Evolutionary conservation across 2,329 filamentous ascomycete species (phyloP).

Genomic region (Hortaea werneckii): DNA sequence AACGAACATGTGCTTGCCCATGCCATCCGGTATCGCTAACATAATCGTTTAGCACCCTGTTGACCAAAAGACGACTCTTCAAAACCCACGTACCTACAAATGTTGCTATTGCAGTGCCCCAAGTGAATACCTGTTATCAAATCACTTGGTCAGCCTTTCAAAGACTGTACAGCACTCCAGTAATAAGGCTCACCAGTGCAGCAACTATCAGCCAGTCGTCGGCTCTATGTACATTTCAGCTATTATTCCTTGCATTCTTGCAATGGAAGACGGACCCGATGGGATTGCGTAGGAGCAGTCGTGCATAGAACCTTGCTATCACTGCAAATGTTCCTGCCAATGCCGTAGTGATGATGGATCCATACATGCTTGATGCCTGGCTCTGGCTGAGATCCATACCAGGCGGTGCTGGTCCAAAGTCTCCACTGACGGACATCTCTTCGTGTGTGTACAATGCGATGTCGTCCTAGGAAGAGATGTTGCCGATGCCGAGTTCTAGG

Average conservation of each 20-base stretch:
- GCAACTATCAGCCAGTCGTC: constrained; percentile 1
- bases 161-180: too few species aligned
- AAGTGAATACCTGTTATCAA: not conserved
- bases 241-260: not conserved
- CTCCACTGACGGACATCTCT: not conserved
- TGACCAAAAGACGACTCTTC: too few species aligned
- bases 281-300: not conserved
- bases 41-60: not conserved
- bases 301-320: not conserved
- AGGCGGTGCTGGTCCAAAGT: constrained; percentile 2
- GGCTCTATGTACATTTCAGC: not conserved
- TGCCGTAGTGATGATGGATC: not conserved
- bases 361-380: constrained; percentile 2
- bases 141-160: not conserved
- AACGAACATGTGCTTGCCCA: constrained; percentile 3
- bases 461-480: too few species aligned
- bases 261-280: not conserved
- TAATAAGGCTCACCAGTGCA: not conserved
- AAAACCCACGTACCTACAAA: not conserved
- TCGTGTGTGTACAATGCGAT: too few species aligned
- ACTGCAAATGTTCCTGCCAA: not conserved
- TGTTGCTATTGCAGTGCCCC: not conserved
- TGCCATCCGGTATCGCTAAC: not conserved
- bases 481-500: too few species aligned
- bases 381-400: not conserved